phyloP scores from a whole-genome alignment of 768 basidiomycete species.

The Hygrophorus russula region DNA sequence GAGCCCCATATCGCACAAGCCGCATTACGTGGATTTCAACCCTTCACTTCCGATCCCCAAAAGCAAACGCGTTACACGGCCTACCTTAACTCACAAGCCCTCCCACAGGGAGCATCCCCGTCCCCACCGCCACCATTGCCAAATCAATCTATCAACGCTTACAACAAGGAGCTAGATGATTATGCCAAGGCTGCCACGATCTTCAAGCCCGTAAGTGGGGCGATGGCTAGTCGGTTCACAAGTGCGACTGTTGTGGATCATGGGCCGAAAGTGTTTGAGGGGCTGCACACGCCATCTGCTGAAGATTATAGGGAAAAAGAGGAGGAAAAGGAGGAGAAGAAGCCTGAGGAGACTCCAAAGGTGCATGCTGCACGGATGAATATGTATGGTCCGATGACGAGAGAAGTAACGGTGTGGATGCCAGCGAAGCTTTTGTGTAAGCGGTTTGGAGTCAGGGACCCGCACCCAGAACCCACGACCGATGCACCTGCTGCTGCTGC shows the following conservation, averaged over 20 bases:
- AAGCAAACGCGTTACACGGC: constrained; percentile 82
- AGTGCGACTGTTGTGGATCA: constrained; percentile 63
- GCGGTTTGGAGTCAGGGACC: constrained; percentile 87
- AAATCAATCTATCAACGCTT: constrained; percentile 52
- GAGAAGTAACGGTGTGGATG: constrained; percentile 64
- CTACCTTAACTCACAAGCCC: constrained; percentile 69
- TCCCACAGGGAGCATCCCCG: constrained; percentile 28
- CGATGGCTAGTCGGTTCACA: constrained; percentile 93
- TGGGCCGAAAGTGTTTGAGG: constrained; percentile 52
- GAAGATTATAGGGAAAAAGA: constrained; percentile 33
- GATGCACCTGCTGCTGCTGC: constrained; percentile 7
- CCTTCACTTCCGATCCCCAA: constrained; percentile 61
- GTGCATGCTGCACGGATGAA: constrained; percentile 74
- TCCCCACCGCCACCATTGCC: constrained; percentile 38
- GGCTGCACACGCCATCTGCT: constrained; percentile 48
- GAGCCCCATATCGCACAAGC: constrained; percentile 79
- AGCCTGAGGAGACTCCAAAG: constrained; percentile 62
- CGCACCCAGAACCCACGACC: constrained; percentile 39
- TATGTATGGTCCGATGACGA: constrained; percentile 85
- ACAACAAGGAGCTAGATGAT: constrained; percentile 75
- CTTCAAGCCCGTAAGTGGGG: constrained; percentile 85
- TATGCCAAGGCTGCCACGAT: constrained; percentile 81
- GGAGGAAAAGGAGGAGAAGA: constrained; percentile 28
- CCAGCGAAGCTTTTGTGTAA: constrained; percentile 86
- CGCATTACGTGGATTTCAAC: constrained; percentile 83